These are phyloP conservation scores for Suhomyces terraborum DNA, from an alignment of 1,139 yeast genomes.

Conservation along the genomic window DNA sequence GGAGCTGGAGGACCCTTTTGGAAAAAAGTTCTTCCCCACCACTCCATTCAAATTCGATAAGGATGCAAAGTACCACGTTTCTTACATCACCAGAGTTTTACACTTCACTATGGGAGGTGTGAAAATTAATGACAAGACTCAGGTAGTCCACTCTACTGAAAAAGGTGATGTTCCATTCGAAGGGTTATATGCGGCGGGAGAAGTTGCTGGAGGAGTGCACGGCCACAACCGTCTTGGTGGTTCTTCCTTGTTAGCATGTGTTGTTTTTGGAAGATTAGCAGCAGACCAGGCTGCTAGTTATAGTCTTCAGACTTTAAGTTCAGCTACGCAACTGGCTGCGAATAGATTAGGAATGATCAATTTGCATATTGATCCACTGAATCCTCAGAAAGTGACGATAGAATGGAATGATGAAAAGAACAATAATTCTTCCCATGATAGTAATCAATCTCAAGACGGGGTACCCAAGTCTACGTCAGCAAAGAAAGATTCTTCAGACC, in stretches of 20 bases:
- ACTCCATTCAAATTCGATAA: conserved; percentile 44
- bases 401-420: conserved; percentile 25
- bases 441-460: neutral
- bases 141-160: conserved; percentile 50
- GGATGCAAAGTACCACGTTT: conserved; percentile 45
- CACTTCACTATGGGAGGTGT: conserved; percentile 91
- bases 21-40: conserved; percentile 54
- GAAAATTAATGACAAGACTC: conserved; percentile 58
- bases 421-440: neutral
- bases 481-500: neutral
- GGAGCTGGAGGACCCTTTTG: conserved; percentile 46
- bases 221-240: conserved; percentile 80
- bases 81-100: conserved; percentile 70
- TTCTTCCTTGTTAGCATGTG: conserved; percentile 74
- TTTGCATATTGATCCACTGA: conserved; percentile 48
- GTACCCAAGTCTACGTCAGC: neutral
- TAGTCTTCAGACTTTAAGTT: conserved; percentile 34
- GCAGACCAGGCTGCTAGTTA: conserved; percentile 47
- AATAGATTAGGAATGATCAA: conserved; percentile 46
- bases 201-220: conserved; percentile 81
- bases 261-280: conserved; percentile 72
- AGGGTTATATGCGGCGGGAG: conserved; percentile 78
- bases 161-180: conserved; percentile 40
- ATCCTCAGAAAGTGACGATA: conserved; percentile 31
- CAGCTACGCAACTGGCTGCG: conserved; percentile 24